These are phyloP conservation scores for Cryptococcus depauperatus DNA, from an alignment of 1,284 basidiomycete genomes.

Conservation along the genomic window DNA sequence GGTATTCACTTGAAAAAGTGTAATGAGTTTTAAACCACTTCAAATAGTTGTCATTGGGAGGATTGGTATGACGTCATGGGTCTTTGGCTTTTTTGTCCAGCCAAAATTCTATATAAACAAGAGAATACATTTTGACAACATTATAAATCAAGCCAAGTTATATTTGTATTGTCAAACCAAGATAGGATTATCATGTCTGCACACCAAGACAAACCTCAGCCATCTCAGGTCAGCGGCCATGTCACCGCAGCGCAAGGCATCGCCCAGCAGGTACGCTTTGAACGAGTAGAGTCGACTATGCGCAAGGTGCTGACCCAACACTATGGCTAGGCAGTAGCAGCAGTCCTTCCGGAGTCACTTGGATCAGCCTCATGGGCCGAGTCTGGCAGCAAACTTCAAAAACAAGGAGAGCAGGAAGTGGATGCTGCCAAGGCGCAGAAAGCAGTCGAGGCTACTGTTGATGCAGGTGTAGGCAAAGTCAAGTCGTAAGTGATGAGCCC, in stretches of 20 bases:
- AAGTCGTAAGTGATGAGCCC: slow-evolving; percentile 26
- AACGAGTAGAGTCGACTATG: neutral
- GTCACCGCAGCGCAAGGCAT: slow-evolving; percentile 14
- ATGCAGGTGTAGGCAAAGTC: slow-evolving; percentile 33
- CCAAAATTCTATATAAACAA: no score
- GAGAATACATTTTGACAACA: no score
- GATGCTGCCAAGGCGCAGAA: slow-evolving; percentile 34
- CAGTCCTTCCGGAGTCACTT: slow-evolving; percentile 24
- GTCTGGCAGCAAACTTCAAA: slow-evolving; percentile 26
- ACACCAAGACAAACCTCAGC: slow-evolving; percentile 11
- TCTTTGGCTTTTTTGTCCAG: no score
- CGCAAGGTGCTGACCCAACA: neutral
- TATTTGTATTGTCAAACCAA: no score
- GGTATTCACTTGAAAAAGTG: no score
- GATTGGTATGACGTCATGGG: no score
- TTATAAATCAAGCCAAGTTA: no score
- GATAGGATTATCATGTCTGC: neutral
- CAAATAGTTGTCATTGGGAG: no score
- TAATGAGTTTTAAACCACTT: no score
- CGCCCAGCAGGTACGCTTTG: slow-evolving; percentile 20
- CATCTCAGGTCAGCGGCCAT: slow-evolving; percentile 32
- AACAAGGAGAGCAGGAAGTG: slow-evolving; percentile 32
- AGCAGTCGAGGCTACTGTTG: slow-evolving; percentile 31
- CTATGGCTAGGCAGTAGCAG: slow-evolving; percentile 22
- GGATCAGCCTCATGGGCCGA: slow-evolving; percentile 26